Conservation (phyloP, 2,329 filamentous ascomycete species). For the Alternaria sp. region DNA sequence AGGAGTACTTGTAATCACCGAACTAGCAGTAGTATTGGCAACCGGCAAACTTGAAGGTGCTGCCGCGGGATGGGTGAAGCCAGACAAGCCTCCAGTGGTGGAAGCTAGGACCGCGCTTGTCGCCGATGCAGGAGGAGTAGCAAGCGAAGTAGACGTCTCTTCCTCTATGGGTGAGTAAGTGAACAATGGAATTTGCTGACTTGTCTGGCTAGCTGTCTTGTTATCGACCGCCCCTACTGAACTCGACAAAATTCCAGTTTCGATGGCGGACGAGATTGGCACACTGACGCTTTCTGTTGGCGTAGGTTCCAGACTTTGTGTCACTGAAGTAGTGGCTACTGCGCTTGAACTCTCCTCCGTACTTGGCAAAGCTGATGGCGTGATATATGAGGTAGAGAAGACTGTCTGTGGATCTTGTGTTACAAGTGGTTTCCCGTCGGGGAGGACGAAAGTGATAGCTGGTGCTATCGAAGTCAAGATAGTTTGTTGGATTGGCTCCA, state of each 20-base stretch:
- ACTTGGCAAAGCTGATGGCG: constrained; percentile 27
- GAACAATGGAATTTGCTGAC: constrained; percentile 29
- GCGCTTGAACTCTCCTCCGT: constrained; percentile 22
- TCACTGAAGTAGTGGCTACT: constrained; percentile 6
- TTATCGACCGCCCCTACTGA: constrained; percentile 26
- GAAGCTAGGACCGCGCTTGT: constrained; percentile 12
- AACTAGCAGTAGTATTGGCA: constrained; percentile 3
- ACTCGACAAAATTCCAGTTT: constrained; percentile 15
- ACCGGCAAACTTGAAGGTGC: constrained; percentile 9
- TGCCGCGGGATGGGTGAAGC: constrained; percentile 28
- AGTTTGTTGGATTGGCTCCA: constrained; percentile 43
- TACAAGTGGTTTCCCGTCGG: constrained; percentile 41
- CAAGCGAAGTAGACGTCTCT: constrained; percentile 14
- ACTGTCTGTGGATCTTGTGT: constrained; percentile 40
- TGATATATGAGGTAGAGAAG: constrained; percentile 44
- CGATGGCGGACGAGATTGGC: constrained; percentile 4
- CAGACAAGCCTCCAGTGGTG: constrained; percentile 31
- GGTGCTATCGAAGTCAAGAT: constrained; percentile 37
- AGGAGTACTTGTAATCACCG: constrained; percentile 6
- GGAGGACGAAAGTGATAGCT: constrained; percentile 45
- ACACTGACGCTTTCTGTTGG: constrained; percentile 16
- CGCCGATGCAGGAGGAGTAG: constrained; percentile 13
- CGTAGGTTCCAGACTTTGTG: constrained; percentile 13
- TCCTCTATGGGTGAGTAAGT: constrained; percentile 37
- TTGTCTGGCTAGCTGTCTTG: constrained; percentile 21